Evolutionary conservation across 805 yeast species (phyloP).

Genomic region (Ogataea kodamae): DNA sequence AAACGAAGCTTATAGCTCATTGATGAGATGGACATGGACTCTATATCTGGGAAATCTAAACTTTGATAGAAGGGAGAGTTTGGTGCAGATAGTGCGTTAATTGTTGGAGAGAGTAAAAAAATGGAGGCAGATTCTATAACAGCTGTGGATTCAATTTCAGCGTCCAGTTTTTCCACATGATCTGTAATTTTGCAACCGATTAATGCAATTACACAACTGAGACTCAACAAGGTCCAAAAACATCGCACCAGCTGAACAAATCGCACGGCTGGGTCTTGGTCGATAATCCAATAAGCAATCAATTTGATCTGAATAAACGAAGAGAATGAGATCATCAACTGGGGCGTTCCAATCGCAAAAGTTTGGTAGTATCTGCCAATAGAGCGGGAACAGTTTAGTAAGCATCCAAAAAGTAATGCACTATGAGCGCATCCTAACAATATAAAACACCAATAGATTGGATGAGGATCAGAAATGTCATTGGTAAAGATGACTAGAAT

Average conservation of each 20-base stretch:
- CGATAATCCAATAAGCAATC: constrained; percentile 19
- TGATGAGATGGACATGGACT: constrained; percentile 22
- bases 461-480: constrained; percentile 29
- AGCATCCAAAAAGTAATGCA: constrained; percentile 61
- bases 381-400: constrained; percentile 76
- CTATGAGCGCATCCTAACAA: constrained; percentile 70
- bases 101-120: constrained; percentile 26
- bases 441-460: constrained; percentile 49
- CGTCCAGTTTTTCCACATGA: constrained; percentile 22
- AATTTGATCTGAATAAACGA: constrained; percentile 29
- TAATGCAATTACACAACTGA: constrained; percentile 21
- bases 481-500: constrained; percentile 39
- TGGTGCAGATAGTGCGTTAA: constrained; percentile 29
- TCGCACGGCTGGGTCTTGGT: constrained; percentile 17
- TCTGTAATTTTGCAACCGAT: constrained; percentile 32
- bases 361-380: constrained; percentile 66
- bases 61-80: constrained; percentile 21
- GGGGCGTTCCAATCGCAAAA: constrained; percentile 82
- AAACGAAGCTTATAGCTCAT: constrained; percentile 14
- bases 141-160: constrained; percentile 29
- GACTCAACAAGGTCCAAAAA: constrained; percentile 19
- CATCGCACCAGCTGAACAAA: constrained; percentile 23
- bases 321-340: constrained; percentile 34
- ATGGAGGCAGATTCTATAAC: constrained; percentile 34
- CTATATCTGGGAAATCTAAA: constrained; percentile 25